Evolutionary conservation across 1,284 basidiomycete species (phyloP).

Genomic region (Megacollybia platyphylla): DNA sequence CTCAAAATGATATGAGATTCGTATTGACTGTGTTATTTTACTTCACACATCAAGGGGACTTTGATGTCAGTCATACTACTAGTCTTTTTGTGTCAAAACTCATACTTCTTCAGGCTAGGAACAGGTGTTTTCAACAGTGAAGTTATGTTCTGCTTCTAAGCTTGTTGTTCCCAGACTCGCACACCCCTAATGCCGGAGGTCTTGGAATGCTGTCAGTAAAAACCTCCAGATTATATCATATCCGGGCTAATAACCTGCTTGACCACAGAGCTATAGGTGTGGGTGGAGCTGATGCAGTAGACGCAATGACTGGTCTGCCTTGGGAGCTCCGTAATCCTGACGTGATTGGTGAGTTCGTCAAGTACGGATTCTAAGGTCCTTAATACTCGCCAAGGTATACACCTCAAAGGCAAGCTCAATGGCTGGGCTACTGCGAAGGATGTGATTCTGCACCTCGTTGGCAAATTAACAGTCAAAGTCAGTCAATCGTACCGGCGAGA

Average conservation of each 20-base stretch:
- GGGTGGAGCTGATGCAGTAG: slow-evolving; percentile 97
- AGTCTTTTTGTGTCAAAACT: not conserved
- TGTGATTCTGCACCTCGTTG: slow-evolving; percentile 89
- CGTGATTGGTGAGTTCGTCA: slow-evolving; percentile 52
- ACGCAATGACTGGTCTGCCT: slow-evolving; percentile 95
- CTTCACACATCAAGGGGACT: not conserved
- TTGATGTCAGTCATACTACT: not conserved
- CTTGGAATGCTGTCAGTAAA: slow-evolving; percentile 73
- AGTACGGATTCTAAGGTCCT: not conserved
- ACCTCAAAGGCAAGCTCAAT: slow-evolving; percentile 78
- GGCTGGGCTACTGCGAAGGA: slow-evolving; percentile 98
- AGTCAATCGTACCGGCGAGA: slow-evolving; percentile 14
- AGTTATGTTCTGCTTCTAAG: not conserved
- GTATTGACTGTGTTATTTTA: not conserved
- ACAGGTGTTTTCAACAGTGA: slow-evolving; percentile 35
- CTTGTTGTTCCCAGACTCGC: slow-evolving; percentile 60
- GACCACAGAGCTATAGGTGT: slow-evolving; percentile 67
- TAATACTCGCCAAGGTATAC: slow-evolving; percentile 36
- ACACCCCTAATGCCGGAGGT: slow-evolving; percentile 97
- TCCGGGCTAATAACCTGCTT: not conserved
- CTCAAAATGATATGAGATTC: not conserved
- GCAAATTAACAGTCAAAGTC: slow-evolving; percentile 88
- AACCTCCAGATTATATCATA: not conserved
- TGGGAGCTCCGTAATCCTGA: slow-evolving; percentile 97
- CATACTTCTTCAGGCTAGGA: slow-evolving; percentile 40